Base-by-base conservation (phyloP, 2,329 filamentous ascomycete genomes). In the Ascochyta pisi region DNA sequence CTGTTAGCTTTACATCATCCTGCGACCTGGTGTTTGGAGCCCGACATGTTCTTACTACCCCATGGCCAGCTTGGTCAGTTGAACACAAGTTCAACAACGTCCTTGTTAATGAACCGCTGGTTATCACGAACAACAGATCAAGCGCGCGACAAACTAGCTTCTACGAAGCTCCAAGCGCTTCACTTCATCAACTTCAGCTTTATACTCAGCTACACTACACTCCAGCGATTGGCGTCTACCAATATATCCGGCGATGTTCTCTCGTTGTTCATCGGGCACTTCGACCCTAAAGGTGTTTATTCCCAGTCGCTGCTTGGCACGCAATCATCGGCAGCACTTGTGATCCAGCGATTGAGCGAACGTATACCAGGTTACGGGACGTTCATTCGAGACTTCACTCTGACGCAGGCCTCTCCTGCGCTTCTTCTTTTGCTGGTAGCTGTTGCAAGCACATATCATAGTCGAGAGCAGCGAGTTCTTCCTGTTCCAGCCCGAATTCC, bases 1-100 rank as follows among this genome's bases (percentile, higher is more conserved):
- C 42, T 69, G 24, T 23, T 66, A 7, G 60, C 58, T 24, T 42
- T 65, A 9, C 58, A 58, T n/a, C 59, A 68, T 46, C 61, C 65
- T 19, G 56, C 43, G 2, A 27, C 50, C 13, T 43, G 23, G 15
- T 9, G 24, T 3, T 40, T 69, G n/a, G 50, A 60, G 10, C 56
- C 61, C 8, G 43, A 57, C 1, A 45, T 46, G 10, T 62, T 67
- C 9, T 24, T 68, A 7, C 40, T 52, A 9, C 16, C 57, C 3
- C 61, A 67, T 31, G 45, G 57, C 10, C 47, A 58, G 24, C 48
- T 64, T 5, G 49, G 52, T 22, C 37, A 54, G 27, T 40, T 23
- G 4, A 41, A 55, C 26, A 42, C 52, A 24, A 43, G 31, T 16
- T 34, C 40, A 16, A 43, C 43, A 8, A 42, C 51, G 0, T 44